These are phyloP conservation scores for Lineolata rhizophorae DNA, from an alignment of 495 filamentous ascomycete genomes.

Conservation along the genomic window DNA sequence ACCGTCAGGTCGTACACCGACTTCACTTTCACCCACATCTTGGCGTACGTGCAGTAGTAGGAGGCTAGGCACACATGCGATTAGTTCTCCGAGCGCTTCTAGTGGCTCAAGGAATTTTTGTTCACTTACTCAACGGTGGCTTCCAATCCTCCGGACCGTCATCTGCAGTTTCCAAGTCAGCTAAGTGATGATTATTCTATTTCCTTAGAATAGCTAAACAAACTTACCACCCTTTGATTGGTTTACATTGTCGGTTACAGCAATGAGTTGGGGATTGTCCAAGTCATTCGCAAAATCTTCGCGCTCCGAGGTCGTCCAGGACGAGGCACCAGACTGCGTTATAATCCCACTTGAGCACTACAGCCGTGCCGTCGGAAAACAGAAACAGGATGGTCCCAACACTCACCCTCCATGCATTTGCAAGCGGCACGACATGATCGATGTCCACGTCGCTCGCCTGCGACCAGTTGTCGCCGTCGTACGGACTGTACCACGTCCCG, in stretches of 20 bases:
- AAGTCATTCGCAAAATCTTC: conserved; percentile 53
- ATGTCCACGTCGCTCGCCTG: conserved; percentile 44
- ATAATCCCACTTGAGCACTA: too few species aligned
- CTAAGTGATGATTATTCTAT: too few species aligned
- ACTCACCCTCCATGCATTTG: conserved; percentile 49
- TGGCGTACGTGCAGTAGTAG: conserved; percentile 57
- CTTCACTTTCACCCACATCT: conserved; percentile 52
- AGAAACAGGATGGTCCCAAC: conserved; percentile 6
- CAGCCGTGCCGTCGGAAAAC: too few species aligned
- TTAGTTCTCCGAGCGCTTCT: too few species aligned
- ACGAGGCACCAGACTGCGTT: conserved; percentile 23
- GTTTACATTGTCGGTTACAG: conserved; percentile 58
- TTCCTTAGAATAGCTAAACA: too few species aligned
- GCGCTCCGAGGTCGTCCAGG: conserved; percentile 37
- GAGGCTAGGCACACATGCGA: conserved; percentile 20
- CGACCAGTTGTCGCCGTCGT: conserved; percentile 49
- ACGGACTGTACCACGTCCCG: conserved; percentile 42
- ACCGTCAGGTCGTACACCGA: conserved; percentile 33
- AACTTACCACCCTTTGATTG: conserved; percentile 41
- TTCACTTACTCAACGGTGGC: conserved; percentile 35
- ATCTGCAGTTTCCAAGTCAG: too few species aligned
- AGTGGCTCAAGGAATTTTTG: too few species aligned
- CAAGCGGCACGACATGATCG: conserved; percentile 54
- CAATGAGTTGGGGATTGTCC: conserved; percentile 42
- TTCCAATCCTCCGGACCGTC: conserved; percentile 56